Evolutionary conservation across 106 monocot genomes (phyloP), one percentile per base, ranked within the genome.

Genomic region (Phalaenopsis equestris): DNA sequence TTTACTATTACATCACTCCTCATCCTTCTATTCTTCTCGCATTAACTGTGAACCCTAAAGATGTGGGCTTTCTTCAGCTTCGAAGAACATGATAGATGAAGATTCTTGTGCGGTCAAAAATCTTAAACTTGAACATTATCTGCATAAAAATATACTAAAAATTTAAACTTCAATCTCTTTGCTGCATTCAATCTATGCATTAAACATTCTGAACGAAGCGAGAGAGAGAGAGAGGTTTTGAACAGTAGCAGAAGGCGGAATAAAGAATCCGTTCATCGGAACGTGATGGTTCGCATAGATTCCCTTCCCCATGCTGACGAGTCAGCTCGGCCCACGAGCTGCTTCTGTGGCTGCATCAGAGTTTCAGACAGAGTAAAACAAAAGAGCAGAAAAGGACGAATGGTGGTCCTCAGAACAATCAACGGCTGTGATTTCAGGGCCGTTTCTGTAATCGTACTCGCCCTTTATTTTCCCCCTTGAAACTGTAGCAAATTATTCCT

Each of bases 391-490:
- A 43, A n/a, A 74, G 43, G 74, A 42, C 41, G 43, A 10, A 19
- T n/a, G 16, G 43, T 45, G 74, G 74, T 45, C 74, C 42, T 45
- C 18, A 43, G 74, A 74, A 74, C 42, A 74, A 74, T 74, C 43
- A 74, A 74, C 74, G 74, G 74, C 74, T 74, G 74, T 74, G 74
- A 74, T 74, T 74, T 74, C 43, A 16, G 74, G 74, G 74, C 74
- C 30, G 37, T 37, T 70, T 39, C 39, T 70, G 38, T 3, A 37
- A 8, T 70, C 12, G 39, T 70, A 70, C 39, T 70, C 1, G 0
- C 0, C 1, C 12, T 9, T 11, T 12, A 11, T 42, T 74, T 18
- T 4, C 17, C 39, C 12, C 18, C 74, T 74, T 42, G 41, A 19
- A 39, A 42, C 41, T 45, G 43, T 42, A 36, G 42, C 43, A 74